phyloP scores from a whole-genome alignment of 441 rosid genomes.

The Jatropha podagrica region DNA sequence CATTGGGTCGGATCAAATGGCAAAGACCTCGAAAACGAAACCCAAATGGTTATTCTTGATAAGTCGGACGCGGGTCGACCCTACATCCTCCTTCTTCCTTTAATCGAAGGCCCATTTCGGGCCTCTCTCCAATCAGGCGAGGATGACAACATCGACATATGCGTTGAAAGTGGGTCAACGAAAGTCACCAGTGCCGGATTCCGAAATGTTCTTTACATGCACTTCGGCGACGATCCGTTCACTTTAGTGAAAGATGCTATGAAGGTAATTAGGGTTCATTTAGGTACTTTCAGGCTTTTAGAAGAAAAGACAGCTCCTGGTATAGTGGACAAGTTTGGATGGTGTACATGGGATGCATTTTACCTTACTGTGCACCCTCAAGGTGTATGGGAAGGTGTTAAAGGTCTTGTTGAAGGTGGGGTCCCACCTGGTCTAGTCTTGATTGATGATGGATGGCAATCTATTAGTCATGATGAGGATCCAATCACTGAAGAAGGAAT shows the following conservation, averaged over 20 bases:
- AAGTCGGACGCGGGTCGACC: constrained; percentile 55
- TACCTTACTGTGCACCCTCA: constrained; percentile 76
- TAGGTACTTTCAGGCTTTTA: constrained; percentile 67
- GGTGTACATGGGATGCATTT: constrained; percentile 98
- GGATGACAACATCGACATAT: constrained; percentile 62
- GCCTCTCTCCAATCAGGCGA: constrained; percentile 62
- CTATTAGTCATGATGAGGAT: constrained; percentile 61
- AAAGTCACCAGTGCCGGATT: constrained; percentile 50
- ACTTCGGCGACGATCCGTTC: constrained; percentile 69
- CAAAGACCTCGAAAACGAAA: constrained; percentile 67
- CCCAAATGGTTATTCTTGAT: constrained; percentile 69
- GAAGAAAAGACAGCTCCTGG: constrained; percentile 84
- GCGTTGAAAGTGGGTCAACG: constrained; percentile 81
- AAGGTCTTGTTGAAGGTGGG: constrained; percentile 74
- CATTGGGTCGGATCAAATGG: constrained; percentile 88
- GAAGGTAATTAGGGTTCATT: constrained; percentile 54
- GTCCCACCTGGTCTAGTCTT: constrained; percentile 90
- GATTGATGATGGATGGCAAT: constrained; percentile 97
- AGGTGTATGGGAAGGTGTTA: constrained; percentile 72
- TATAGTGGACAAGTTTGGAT: constrained; percentile 85
- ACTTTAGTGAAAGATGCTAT: constrained; percentile 68
- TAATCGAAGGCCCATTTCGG: constrained; percentile 70
- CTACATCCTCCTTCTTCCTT: constrained; percentile 66
- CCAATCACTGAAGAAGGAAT: constrained; percentile 74
- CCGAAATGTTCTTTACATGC: constrained; percentile 52